Percentiles rank a stretch among this genome's conserved stretches.
Conservation (phyloP, 768 basidiomycete species). For the Fibroporia radiculosa region DNA sequence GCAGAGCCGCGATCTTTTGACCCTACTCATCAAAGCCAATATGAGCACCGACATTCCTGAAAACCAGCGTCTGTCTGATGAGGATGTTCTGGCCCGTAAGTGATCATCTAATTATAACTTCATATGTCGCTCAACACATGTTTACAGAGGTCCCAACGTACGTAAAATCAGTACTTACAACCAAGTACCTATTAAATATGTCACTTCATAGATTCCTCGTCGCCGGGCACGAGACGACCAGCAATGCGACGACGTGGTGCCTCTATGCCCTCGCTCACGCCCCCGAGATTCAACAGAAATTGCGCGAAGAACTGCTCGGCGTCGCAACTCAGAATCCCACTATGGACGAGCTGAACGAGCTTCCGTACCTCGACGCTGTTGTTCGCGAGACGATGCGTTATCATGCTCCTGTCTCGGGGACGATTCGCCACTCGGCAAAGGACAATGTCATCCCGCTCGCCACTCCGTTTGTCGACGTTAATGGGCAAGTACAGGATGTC, state of each 20-base stretch:
- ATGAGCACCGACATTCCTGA: constrained; percentile 53
- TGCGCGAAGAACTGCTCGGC: constrained; percentile 32
- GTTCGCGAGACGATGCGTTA: constrained; percentile 53
- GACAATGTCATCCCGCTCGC: constrained; percentile 47
- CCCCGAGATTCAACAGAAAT: constrained; percentile 27
- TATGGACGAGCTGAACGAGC: constrained; percentile 60
- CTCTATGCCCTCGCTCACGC: constrained; percentile 31
- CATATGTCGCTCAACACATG: neutral
- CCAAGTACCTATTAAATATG: neutral
- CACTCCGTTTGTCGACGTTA: constrained; percentile 20
- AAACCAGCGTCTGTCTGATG: constrained; percentile 49
- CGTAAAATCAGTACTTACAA: neutral
- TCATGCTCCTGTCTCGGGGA: constrained; percentile 41
- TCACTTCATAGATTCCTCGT: constrained; percentile 17
- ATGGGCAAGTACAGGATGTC: constrained; percentile 10
- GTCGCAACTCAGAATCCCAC: constrained; percentile 40
- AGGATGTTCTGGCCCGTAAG: constrained; percentile 54
- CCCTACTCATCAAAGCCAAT: constrained; percentile 55
- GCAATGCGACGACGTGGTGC: constrained; percentile 27
- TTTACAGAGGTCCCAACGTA: constrained; percentile 19
- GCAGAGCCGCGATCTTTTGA: constrained; percentile 40
- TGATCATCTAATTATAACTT: too few relatives aligned
- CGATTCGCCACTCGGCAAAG: constrained; percentile 36
- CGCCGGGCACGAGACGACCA: constrained; percentile 37
- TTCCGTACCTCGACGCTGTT: constrained; percentile 63